A percentile compares a stretch with the other conserved stretches of the same genome.
These are phyloP conservation scores for Linnemannia elongata DNA, from an alignment of 192 early-diverging fungal species.

Conservation along the genomic window DNA sequence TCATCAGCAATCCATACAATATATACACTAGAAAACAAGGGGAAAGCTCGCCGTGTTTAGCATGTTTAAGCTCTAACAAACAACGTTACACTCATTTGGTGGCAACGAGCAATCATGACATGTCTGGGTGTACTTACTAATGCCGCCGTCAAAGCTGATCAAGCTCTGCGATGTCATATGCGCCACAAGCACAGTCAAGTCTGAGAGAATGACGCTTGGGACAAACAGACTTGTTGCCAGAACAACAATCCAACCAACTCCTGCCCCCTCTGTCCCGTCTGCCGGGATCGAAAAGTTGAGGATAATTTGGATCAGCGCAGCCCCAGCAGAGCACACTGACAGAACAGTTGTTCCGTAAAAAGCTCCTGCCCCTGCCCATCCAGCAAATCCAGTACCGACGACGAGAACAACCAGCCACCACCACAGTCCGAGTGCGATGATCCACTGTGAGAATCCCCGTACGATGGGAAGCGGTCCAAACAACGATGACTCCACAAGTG, in stretches of 20 bases:
- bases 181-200: conserved; percentile 12
- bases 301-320: conserved; percentile 40
- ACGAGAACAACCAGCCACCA: conserved; percentile 37
- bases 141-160: conserved; percentile 11
- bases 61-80: neutral
- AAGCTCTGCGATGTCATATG: conserved; percentile 29
- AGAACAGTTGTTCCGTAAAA: conserved; percentile 32
- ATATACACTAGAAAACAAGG: conserved; percentile 39
- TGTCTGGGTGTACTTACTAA: conserved; percentile 22
- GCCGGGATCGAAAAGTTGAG: conserved; percentile 4
- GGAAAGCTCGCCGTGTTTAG: neutral
- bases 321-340: conserved; percentile 16
- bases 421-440: conserved; percentile 44
- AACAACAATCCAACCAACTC: conserved; percentile 23
- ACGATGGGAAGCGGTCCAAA: conserved; percentile 29
- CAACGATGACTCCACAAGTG: conserved; percentile 19
- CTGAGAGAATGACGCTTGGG: conserved; percentile 26
- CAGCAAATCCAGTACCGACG: conserved; percentile 31
- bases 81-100: neutral
- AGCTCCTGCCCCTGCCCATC: conserved; percentile 30
- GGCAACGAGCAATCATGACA: too few relatives aligned
- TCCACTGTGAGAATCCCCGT: conserved; percentile 26
- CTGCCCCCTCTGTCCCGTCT: neutral
- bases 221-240: conserved; percentile 13
- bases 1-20: conserved; percentile 26